Evolutionary conservation across 2,329 filamentous ascomycete genomes (phyloP).

Genomic region (Cryphonectria naterciae): DNA sequence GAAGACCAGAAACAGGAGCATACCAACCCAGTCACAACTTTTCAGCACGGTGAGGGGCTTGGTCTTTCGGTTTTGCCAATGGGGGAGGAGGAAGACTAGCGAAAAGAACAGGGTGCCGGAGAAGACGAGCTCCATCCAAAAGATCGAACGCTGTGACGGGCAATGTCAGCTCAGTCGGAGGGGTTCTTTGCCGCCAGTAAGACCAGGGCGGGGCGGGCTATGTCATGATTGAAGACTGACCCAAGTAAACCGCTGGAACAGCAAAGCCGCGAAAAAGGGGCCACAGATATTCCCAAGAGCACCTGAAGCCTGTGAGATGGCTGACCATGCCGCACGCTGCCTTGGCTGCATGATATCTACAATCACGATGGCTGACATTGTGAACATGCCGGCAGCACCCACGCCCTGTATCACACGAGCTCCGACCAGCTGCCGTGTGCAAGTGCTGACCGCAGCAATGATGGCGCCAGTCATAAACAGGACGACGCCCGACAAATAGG

Average conservation of each 20-base stretch:
- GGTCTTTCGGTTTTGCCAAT: not conserved
- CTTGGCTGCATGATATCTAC: slow-evolving; percentile 26
- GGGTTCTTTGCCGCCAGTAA: no score
- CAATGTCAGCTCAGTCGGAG: not conserved
- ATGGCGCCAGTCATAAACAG: slow-evolving; percentile 30
- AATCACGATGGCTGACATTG: slow-evolving; percentile 27
- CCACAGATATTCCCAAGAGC: slow-evolving; percentile 28
- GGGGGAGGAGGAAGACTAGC: slow-evolving; percentile 18
- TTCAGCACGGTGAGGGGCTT: slow-evolving; percentile 9
- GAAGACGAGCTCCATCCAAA: slow-evolving; percentile 13
- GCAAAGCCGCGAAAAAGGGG: slow-evolving; percentile 12
- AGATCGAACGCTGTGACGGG: slow-evolving; percentile 20
- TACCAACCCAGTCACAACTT: slow-evolving; percentile 25
- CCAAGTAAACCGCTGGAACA: slow-evolving; percentile 9
- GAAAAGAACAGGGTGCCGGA: not conserved
- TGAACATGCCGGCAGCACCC: slow-evolving; percentile 27
- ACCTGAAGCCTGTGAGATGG: slow-evolving; percentile 22
- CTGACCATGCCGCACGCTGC: slow-evolving; percentile 22
- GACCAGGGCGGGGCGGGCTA: not conserved
- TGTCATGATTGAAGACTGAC: slow-evolving; percentile 8
- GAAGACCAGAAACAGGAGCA: slow-evolving; percentile 19
- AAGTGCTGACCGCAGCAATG: slow-evolving; percentile 19
- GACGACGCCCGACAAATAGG: slow-evolving; percentile 28
- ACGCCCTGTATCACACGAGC: slow-evolving; percentile 25
- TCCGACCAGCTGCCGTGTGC: slow-evolving; percentile 5